These are phyloP conservation scores for Quercus ilex DNA, from an alignment of 306 rosid genomes.

Conservation along the genomic window DNA sequence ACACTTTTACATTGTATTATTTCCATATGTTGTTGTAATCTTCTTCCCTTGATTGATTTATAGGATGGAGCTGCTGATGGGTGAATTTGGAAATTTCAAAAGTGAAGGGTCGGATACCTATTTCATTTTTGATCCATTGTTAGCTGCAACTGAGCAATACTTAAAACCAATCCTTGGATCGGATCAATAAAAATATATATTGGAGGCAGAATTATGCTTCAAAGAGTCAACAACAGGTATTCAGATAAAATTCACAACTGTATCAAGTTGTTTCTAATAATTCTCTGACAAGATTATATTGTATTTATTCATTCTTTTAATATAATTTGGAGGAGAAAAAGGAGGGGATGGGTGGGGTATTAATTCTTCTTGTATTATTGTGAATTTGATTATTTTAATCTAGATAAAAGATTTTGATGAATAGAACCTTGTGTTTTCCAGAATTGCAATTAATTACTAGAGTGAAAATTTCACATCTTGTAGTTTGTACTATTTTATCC, in stretches of 20 bases:
- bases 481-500: not conserved
- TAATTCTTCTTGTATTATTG: slow-evolving; percentile 24
- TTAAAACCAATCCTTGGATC: slow-evolving; percentile 24
- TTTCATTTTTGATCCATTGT: slow-evolving; percentile 21
- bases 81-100: slow-evolving; percentile 24
- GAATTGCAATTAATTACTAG: slow-evolving; percentile 20
- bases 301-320: slow-evolving; percentile 46
- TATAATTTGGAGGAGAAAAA: slow-evolving; percentile 16
- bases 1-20: not conserved
- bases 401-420: not conserved
- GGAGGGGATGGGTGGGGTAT: not conserved
- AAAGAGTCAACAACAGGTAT: slow-evolving; percentile 32
- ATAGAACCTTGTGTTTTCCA: slow-evolving; percentile 18
- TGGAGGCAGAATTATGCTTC: slow-evolving; percentile 15
- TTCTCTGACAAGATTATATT: slow-evolving; percentile 25
- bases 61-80: slow-evolving; percentile 42
- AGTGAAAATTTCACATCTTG: slow-evolving; percentile 15
- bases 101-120: slow-evolving; percentile 20
- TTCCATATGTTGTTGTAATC: slow-evolving; percentile 1
- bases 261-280: slow-evolving; percentile 30
- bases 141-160: slow-evolving; percentile 26
- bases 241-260: slow-evolving; percentile 32
- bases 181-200: slow-evolving; percentile 17
- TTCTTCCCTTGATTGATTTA: slow-evolving; percentile 20
- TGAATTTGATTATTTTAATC: slow-evolving; percentile 23